Evolutionary conservation across 805 yeast genomes (phyloP).

Genomic region (Barnettozyma pratensis): DNA sequence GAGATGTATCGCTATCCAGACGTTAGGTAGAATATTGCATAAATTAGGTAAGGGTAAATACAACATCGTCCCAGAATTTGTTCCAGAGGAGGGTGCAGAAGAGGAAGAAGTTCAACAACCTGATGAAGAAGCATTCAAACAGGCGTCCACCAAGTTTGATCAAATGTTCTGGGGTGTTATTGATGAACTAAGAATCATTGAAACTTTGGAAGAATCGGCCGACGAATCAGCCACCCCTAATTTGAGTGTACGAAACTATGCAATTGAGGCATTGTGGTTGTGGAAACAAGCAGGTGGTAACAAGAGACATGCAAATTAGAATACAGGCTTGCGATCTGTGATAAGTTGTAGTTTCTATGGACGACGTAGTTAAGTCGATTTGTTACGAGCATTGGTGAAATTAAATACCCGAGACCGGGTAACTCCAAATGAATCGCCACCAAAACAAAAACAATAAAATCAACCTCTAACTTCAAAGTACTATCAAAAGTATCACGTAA

Average conservation of each 20-base stretch:
- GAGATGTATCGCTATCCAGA: conserved; percentile 79
- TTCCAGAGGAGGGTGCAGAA: conserved; percentile 25
- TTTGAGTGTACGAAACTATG: conserved; percentile 73
- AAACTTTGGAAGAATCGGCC: conserved; percentile 60
- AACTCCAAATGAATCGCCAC: conserved; percentile 1
- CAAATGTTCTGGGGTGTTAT: conserved; percentile 66
- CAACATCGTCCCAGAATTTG: conserved; percentile 44
- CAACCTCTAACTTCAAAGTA: neutral
- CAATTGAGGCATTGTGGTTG: conserved; percentile 87
- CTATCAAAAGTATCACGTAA: neutral
- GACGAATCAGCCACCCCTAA: conserved; percentile 60
- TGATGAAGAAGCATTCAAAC: conserved; percentile 31
- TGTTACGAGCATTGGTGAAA: too few species aligned
- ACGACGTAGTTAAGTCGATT: too few species aligned
- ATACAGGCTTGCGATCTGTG: neutral
- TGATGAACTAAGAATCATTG: conserved; percentile 55
- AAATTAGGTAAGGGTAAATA: conserved; percentile 65
- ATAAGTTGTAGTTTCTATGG: too few species aligned
- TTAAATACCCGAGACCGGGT: neutral
- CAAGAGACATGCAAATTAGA: conserved; percentile 22
- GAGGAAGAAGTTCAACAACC: conserved; percentile 23
- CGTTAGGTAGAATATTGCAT: conserved; percentile 81
- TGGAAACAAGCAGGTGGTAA: conserved; percentile 58
- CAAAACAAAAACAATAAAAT: neutral
- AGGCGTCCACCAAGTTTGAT: conserved; percentile 29